These are phyloP conservation scores for Tinospora cordifolia DNA, from an alignment of 164 flowering plant species.

Conservation along the genomic window DNA sequence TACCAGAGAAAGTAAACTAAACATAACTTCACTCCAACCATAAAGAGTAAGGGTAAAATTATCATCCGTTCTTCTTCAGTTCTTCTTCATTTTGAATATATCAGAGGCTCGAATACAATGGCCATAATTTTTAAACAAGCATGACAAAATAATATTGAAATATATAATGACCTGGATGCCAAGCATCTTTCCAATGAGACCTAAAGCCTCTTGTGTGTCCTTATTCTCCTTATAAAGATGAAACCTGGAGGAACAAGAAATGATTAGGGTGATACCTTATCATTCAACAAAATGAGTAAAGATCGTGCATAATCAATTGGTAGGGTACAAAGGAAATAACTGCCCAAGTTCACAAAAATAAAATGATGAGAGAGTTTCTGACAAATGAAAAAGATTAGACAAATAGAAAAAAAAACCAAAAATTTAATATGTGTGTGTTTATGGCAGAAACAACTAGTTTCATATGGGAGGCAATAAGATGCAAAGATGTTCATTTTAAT, in stretches of 20 bases:
- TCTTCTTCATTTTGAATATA: not conserved
- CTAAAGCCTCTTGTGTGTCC: conserved; percentile 91
- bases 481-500: not conserved
- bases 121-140: not conserved
- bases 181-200: conserved; percentile 90
- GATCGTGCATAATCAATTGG: not conserved
- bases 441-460: too few relatives aligned
- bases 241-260: conserved; percentile 46
- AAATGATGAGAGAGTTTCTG: too few relatives aligned
- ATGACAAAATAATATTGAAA: not conserved
- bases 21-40: not conserved
- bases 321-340: too few relatives aligned
- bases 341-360: too few relatives aligned
- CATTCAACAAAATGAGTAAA: not conserved
- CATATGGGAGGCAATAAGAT: too few relatives aligned
- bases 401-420: not conserved
- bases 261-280: not conserved
- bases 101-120: too few relatives aligned
- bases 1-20: not conserved
- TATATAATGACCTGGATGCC: conserved; percentile 63
- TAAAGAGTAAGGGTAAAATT: not conserved
- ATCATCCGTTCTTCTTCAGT: not conserved
- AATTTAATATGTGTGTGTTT: too few relatives aligned
- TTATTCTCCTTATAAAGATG: conserved; percentile 96
- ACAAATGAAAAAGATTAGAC: not conserved